Evolutionary conservation across 2,329 filamentous ascomycete species (phyloP).

Genomic region (Colletotrichum aenigma): DNA sequence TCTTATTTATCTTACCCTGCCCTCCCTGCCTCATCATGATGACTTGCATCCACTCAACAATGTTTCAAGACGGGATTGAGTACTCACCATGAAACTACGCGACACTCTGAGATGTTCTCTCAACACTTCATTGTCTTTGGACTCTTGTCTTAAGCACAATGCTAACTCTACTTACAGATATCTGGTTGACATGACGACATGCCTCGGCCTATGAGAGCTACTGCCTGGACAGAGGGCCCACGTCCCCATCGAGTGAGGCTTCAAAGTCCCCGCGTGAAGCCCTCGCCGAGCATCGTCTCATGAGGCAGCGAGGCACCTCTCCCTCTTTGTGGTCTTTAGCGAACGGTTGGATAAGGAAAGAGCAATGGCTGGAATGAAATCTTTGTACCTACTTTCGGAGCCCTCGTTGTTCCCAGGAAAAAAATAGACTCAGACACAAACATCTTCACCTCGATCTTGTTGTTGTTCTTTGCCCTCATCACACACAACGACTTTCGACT

Average conservation of each 20-base stretch:
- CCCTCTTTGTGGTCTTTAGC: background rate
- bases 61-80: slow-evolving; percentile 46
- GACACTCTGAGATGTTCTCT: background rate
- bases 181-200: background rate
- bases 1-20: background rate
- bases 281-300: background rate
- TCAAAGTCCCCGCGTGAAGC: background rate
- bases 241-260: background rate
- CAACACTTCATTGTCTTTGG: background rate
- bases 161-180: background rate
- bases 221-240: accelerated
- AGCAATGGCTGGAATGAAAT: background rate
- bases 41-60: slow-evolving; percentile 24
- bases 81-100: slow-evolving; percentile 34
- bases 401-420: background rate
- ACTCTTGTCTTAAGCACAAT: background rate
- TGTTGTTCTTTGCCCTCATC: background rate
- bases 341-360: background rate
- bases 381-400: background rate
- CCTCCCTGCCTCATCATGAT: slow-evolving; percentile 11
- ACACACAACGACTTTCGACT: background rate
- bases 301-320: background rate
- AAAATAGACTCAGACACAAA: background rate
- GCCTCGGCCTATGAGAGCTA: too few species aligned
- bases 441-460: background rate